A percentile compares a stretch with the other conserved stretches of the same genome.
Conservation (phyloP, 1,139 yeast species). For the Wickerhamomyces sp. region DNA sequence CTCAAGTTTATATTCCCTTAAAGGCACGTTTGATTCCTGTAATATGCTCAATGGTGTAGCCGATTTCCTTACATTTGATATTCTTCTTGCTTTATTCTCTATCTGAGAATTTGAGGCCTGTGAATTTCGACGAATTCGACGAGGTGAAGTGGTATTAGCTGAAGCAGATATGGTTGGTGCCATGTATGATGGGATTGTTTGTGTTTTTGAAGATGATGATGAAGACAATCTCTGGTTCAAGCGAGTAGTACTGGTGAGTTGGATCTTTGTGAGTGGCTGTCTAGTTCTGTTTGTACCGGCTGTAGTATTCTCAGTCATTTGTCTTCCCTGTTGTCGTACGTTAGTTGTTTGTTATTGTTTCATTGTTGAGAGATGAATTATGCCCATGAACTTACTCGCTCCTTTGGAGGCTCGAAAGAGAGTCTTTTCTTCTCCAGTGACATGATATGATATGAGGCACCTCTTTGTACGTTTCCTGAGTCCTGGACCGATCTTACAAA, state of each 20-base stretch:
- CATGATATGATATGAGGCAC: not conserved
- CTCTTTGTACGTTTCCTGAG: not conserved
- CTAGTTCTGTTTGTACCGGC: not conserved
- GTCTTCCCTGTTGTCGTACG: not conserved
- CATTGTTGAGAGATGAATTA: not conserved
- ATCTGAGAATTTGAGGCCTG: not conserved
- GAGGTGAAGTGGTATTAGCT: constrained; percentile 19
- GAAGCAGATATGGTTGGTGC: constrained; percentile 25
- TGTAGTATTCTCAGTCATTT: not conserved
- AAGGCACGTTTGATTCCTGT: constrained; percentile 21
- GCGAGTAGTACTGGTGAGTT: constrained; percentile 8
- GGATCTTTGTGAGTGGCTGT: constrained; percentile 15
- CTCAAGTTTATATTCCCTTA: constrained; percentile 29
- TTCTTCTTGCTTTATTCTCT: constrained; percentile 4
- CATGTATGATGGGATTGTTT: constrained; percentile 23
- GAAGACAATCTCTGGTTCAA: constrained; percentile 5
- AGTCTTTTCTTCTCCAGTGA: constrained; percentile 1
- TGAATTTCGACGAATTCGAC: constrained; percentile 11
- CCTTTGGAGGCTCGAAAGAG: not conserved
- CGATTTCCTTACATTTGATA: constrained; percentile 12
- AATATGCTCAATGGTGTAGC: constrained; percentile 20
- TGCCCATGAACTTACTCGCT: not conserved
- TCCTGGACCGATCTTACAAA: not conserved
- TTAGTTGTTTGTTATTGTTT: not conserved
- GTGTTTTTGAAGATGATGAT: constrained; percentile 7